Percentiles rank a stretch among this genome's conserved stretches.
These are phyloP conservation scores for Wallacemonas rigidus DNA, from an alignment of 208 protist genomes.

Conservation along the genomic window DNA sequence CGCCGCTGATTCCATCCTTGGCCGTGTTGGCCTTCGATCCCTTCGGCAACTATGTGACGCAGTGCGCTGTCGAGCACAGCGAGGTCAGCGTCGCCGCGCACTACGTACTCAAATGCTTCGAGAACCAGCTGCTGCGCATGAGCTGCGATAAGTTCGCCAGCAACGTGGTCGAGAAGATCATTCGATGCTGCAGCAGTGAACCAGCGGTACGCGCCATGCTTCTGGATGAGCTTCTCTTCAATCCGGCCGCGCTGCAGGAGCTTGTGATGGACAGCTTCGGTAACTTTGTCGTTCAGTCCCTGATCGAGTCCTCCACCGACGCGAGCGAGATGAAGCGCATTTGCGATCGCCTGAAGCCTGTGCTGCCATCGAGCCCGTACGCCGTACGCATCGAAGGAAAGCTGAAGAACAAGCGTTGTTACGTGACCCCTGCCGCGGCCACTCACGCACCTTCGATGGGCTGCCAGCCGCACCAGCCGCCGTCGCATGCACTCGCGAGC, in stretches of 20 bases:
- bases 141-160: slow-evolving; percentile 83
- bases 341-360: slow-evolving; percentile 62
- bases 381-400: slow-evolving; percentile 70
- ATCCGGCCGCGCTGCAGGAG: slow-evolving; percentile 73
- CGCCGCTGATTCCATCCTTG: slow-evolving; percentile 63
- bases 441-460: background rate
- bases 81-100: slow-evolving; percentile 51
- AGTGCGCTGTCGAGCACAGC: slow-evolving; percentile 85
- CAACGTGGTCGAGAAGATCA: slow-evolving; percentile 87
- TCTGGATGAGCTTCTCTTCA: slow-evolving; percentile 85
- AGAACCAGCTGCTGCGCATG: slow-evolving; percentile 66
- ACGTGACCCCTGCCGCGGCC: background rate
- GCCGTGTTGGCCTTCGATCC: slow-evolving; percentile 71
- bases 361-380: slow-evolving; percentile 55
- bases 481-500: background rate
- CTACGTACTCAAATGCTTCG: slow-evolving; percentile 61
- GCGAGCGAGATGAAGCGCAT: slow-evolving; percentile 69
- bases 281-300: slow-evolving; percentile 87
- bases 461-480: background rate
- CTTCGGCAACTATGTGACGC: slow-evolving; percentile 91
- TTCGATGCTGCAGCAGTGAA: slow-evolving; percentile 60
- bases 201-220: slow-evolving; percentile 65
- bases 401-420: slow-evolving; percentile 38
- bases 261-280: slow-evolving; percentile 78
- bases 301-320: slow-evolving; percentile 56